A percentile compares a stretch with the other conserved stretches of the same genome.
These are phyloP conservation scores for Pleurotus tuoliensis DNA, from an alignment of 768 basidiomycete species.

Conservation along the genomic window DNA sequence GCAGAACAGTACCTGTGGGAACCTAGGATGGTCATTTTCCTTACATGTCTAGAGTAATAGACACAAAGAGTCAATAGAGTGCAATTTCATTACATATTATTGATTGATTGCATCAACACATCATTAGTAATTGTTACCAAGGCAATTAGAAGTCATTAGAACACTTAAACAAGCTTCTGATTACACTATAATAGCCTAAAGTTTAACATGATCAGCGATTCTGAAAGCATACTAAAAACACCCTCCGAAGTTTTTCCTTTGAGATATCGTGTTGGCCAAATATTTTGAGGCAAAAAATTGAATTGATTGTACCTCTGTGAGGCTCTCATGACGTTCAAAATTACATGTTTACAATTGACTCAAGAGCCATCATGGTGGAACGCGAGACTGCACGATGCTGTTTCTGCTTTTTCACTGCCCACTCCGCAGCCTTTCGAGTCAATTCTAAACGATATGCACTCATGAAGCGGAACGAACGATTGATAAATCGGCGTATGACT, in stretches of 20 bases:
- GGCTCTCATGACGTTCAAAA: not conserved
- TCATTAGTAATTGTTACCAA: too few species aligned
- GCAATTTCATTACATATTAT: too few species aligned
- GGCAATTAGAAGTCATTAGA: too few species aligned
- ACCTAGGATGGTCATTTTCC: too few species aligned
- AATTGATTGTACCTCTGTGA: not conserved
- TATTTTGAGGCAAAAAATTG: not conserved
- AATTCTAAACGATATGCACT: constrained; percentile 30
- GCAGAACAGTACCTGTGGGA: too few species aligned
- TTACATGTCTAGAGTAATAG: too few species aligned
- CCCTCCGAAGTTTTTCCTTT: not conserved
- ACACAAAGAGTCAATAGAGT: too few species aligned
- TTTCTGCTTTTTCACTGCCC: constrained; percentile 33
- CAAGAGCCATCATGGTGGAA: constrained; percentile 28
- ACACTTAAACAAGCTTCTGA: too few species aligned
- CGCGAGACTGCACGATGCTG: constrained; percentile 25
- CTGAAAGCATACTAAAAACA: not conserved
- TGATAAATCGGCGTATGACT: constrained; percentile 32
- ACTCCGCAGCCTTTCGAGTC: constrained; percentile 32
- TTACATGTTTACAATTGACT: constrained; percentile 14
- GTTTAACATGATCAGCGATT: not conserved
- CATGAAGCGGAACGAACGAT: constrained; percentile 31
- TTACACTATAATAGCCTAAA: too few species aligned
- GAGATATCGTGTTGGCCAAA: not conserved
- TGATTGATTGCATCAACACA: too few species aligned